Conservation (phyloP, 495 filamentous ascomycete genomes). For the Cercophora samala region DNA sequence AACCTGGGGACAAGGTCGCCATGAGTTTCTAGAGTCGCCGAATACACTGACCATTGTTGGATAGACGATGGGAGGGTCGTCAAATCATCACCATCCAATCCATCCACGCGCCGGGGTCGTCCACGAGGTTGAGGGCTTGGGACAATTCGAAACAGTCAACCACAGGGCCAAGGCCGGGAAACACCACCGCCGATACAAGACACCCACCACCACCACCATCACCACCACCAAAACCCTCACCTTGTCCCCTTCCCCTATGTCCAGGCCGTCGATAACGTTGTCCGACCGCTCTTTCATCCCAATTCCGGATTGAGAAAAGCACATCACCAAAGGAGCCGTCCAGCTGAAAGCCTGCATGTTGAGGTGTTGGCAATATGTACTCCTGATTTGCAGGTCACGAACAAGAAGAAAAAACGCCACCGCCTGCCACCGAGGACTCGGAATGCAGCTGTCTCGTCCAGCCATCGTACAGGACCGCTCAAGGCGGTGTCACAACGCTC, state of each 20-base stretch:
- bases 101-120: not conserved
- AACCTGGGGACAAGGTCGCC: not conserved
- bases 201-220: not conserved
- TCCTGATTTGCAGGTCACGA: not conserved
- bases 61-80: not conserved
- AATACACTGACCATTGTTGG: not conserved
- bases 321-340: not conserved
- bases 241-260: not conserved
- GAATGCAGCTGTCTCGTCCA: not conserved
- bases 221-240: not conserved
- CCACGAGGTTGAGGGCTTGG: not conserved
- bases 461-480: not conserved
- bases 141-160: conserved; percentile 7
- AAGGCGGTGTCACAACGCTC: not conserved
- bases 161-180: not conserved
- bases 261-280: not conserved
- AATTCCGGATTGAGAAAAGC: not conserved
- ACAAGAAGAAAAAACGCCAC: conserved; percentile 4
- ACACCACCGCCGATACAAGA: not conserved
- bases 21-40: not conserved
- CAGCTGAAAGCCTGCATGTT: not conserved
- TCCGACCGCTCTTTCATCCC: not conserved
- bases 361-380: not conserved
- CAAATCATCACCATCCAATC: not conserved
- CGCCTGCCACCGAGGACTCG: too few species aligned